phyloP scores from a whole-genome alignment of 2,329 filamentous ascomycete species.

The Blastomyces parvus region DNA sequence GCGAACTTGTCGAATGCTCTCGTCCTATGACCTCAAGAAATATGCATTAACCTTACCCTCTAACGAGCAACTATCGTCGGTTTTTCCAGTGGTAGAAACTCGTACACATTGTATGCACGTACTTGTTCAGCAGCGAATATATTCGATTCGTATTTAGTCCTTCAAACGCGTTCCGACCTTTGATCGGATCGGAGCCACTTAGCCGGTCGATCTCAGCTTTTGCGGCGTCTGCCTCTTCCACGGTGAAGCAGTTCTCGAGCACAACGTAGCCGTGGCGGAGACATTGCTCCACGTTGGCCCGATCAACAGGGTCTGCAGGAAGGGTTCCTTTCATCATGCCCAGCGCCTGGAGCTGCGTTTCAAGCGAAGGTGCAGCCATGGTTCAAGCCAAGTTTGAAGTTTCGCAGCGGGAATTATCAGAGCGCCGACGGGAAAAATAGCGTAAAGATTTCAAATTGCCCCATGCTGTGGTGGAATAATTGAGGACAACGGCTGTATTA shows the following conservation, averaged over 20 bases:
- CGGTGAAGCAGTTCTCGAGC: slow-evolving; percentile 26
- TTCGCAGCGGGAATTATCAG: neutral
- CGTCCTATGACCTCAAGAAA: slow-evolving; percentile 15
- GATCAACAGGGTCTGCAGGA: slow-evolving; percentile 15
- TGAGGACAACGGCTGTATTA: neutral
- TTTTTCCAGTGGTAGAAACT: neutral
- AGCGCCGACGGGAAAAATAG: neutral
- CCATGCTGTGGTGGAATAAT: neutral
- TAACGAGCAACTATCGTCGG: neutral
- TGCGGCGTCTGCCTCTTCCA: slow-evolving; percentile 25
- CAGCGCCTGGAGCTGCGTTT: neutral
- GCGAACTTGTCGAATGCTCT: slow-evolving; percentile 32
- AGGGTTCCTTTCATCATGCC: neutral
- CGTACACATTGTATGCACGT: neutral
- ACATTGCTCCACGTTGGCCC: slow-evolving; percentile 23
- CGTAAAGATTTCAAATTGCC: neutral
- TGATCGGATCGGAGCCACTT: slow-evolving; percentile 19
- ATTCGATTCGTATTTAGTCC: slow-evolving; percentile 31
- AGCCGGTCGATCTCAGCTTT: slow-evolving; percentile 27
- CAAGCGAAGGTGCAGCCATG: neutral
- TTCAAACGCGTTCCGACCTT: slow-evolving; percentile 32
- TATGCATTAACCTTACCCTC: neutral
- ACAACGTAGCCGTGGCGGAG: slow-evolving; percentile 32
- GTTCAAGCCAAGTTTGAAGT: neutral
- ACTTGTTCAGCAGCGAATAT: slow-evolving; percentile 33